Percentiles rank a stretch among this genome's conserved stretches.
Conservation (phyloP, 2,329 filamentous ascomycete genomes). For the Diaporthe destruens region DNA sequence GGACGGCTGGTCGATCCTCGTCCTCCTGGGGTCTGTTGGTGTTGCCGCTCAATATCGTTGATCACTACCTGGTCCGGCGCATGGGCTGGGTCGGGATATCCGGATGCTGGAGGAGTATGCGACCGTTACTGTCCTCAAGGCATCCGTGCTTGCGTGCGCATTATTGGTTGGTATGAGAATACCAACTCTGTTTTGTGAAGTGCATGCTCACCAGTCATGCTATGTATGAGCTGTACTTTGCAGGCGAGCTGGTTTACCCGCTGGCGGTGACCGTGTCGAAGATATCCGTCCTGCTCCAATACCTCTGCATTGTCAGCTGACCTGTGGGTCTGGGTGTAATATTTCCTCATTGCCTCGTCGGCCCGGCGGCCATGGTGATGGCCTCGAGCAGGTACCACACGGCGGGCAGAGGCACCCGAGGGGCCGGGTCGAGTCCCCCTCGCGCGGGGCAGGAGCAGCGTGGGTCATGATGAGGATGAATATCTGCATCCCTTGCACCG, state of each 20-base stretch:
- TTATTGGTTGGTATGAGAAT: no score
- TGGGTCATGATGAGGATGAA: no score
- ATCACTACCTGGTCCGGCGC: background rate
- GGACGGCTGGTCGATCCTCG: background rate
- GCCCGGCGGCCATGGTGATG: no score
- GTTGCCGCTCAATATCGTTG: background rate
- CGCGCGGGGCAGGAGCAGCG: no score
- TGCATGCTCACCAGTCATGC: background rate
- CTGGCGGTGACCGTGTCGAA: background rate
- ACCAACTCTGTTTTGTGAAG: no score
- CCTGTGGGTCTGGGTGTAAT: no score
- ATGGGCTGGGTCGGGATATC: background rate
- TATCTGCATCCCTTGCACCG: no score
- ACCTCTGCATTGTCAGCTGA: constrained; percentile 9
- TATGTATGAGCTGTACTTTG: background rate
- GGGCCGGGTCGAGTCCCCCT: no score
- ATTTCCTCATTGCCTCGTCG: no score
- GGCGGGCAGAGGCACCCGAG: no score
- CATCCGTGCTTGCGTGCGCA: no score
- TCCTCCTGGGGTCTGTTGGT: background rate
- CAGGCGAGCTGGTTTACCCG: background rate
- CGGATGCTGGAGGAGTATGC: constrained; percentile 9
- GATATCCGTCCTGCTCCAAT: background rate
- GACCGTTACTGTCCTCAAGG: background rate
- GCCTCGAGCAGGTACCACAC: no score